Conservation (phyloP, 805 yeast species). For the Nakazawaea ernobii region DNA sequence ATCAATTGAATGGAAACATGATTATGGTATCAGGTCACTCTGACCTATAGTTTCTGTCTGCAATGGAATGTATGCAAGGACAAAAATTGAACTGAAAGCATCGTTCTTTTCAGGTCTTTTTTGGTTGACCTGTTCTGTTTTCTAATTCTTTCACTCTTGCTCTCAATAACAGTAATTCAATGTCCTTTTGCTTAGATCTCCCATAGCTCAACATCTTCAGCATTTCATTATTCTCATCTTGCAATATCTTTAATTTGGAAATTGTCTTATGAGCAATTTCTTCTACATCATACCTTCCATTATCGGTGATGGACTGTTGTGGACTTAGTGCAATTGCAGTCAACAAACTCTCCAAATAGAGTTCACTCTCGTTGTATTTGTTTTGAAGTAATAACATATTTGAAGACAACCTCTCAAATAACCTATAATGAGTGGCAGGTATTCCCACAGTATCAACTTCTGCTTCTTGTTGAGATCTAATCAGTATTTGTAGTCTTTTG, state of each 20-base stretch:
- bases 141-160: constrained; percentile 43
- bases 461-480: constrained; percentile 33
- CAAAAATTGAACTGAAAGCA: not conserved
- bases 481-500: constrained; percentile 32
- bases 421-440: constrained; percentile 27
- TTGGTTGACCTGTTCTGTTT: not conserved
- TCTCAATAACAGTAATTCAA: constrained; percentile 59
- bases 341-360: constrained; percentile 55
- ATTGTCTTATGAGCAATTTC: constrained; percentile 72
- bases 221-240: constrained; percentile 65
- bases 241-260: constrained; percentile 51
- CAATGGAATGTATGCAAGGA: no score
- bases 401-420: constrained; percentile 23
- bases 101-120: not conserved
- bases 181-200: constrained; percentile 63
- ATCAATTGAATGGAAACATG: no score
- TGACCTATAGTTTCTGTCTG: no score
- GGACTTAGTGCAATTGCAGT: constrained; percentile 53
- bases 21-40: no score
- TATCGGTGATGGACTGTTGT: constrained; percentile 35
- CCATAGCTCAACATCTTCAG: constrained; percentile 70
- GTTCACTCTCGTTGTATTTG: constrained; percentile 58
- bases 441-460: constrained; percentile 17
- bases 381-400: constrained; percentile 23
- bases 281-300: constrained; percentile 67